Conservation (phyloP, 257 asterid genomes). For the Nicotiana obtusifolia region DNA sequence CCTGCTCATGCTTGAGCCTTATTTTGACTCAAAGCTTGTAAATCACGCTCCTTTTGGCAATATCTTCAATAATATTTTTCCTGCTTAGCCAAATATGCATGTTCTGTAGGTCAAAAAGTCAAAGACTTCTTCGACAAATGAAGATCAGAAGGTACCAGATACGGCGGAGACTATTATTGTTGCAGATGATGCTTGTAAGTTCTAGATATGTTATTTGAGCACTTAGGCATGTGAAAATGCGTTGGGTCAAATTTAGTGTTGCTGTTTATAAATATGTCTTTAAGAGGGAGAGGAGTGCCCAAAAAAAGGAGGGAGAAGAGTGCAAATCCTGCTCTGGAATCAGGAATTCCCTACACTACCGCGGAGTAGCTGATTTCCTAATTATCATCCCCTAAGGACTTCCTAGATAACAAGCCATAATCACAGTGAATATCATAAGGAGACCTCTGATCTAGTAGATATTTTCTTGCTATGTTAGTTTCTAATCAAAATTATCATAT, state of each 20-base stretch:
- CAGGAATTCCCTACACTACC: not conserved
- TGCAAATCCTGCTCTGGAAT: not conserved
- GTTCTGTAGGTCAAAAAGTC: conserved; percentile 55
- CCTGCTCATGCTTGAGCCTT: not conserved
- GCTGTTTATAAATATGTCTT: not conserved
- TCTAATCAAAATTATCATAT: not conserved
- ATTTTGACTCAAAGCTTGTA: not conserved
- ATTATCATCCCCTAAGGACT: not conserved
- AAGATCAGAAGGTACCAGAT: conserved; percentile 32
- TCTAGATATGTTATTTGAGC: not conserved
- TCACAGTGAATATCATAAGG: not conserved
- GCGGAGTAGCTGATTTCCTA: not conserved
- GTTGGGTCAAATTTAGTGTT: not conserved
- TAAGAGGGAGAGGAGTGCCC: not conserved
- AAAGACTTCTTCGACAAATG: conserved; percentile 37
- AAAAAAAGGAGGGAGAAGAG: not conserved
- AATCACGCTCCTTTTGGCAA: not conserved
- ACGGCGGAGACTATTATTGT: conserved; percentile 25
- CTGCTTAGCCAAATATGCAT: not conserved
- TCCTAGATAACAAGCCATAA: not conserved
- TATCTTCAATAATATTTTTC: not conserved
- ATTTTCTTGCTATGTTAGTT: not conserved
- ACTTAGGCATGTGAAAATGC: not conserved
- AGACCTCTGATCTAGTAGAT: not conserved
- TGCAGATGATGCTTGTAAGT: conserved; percentile 44